Evolutionary conservation across 1,284 basidiomycete genomes (phyloP).

Genomic region (Abortiporus biennis): DNA sequence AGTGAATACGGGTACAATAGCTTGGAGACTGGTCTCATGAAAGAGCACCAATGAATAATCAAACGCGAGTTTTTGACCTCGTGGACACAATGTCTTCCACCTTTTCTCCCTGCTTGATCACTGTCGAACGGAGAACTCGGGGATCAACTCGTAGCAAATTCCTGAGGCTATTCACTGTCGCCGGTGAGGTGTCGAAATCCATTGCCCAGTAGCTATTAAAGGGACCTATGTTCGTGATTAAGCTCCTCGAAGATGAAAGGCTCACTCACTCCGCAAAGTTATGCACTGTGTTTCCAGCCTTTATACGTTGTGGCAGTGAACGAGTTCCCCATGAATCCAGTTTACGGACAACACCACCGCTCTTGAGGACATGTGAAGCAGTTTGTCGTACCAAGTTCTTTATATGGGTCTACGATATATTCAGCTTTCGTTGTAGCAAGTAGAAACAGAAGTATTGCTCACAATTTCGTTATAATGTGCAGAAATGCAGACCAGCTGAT

Average conservation of each 20-base stretch:
- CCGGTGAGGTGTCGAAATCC: constrained; percentile 83
- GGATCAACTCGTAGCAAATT: constrained; percentile 71
- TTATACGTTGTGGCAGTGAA: constrained; percentile 73
- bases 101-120: constrained; percentile 73
- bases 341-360: constrained; percentile 76
- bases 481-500: constrained; percentile 75
- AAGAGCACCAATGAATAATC: too few species aligned
- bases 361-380: constrained; percentile 68
- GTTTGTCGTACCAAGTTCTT: constrained; percentile 72
- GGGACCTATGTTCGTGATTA: constrained; percentile 6
- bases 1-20: too few species aligned
- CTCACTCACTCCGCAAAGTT: constrained; percentile 78
- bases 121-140: constrained; percentile 78
- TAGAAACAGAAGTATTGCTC: constrained; percentile 21
- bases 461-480: constrained; percentile 75
- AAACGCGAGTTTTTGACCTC: constrained; percentile 9
- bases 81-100: constrained; percentile 55
- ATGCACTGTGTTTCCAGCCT: constrained; percentile 59
- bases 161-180: constrained; percentile 57
- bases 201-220: constrained; percentile 77
- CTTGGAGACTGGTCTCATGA: too few species aligned
- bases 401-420: constrained; percentile 54
- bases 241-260: background rate
- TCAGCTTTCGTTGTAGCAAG: background rate
- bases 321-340: constrained; percentile 74